Conservation (phyloP, 768 basidiomycete species). For the Gymnopilus junonius region DNA sequence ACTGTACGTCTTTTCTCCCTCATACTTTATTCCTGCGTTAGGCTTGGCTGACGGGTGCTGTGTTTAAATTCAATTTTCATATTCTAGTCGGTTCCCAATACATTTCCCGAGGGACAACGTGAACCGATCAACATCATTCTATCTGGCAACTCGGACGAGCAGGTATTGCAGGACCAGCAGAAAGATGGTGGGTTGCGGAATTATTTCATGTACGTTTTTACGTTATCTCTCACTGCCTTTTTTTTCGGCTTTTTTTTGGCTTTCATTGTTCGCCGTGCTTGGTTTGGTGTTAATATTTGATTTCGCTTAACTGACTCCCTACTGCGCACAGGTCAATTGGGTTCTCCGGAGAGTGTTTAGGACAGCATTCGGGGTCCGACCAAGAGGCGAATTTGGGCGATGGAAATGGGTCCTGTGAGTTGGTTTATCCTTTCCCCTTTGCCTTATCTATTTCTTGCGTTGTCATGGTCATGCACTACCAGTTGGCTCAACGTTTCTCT, state of each 20-base stretch:
- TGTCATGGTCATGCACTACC: not conserved
- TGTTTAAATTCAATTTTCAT: not conserved
- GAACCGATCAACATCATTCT: conserved; percentile 89
- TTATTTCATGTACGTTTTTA: conserved; percentile 70
- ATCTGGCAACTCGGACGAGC: conserved; percentile 72
- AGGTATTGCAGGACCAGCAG: conserved; percentile 64
- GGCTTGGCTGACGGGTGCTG: not conserved
- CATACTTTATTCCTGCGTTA: not conserved
- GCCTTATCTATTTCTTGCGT: not conserved
- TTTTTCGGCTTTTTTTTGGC: not conserved
- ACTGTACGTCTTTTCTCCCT: conserved; percentile 53
- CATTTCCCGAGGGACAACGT: conserved; percentile 74
- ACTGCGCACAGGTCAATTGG: conserved; percentile 60
- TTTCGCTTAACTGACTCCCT: not conserved
- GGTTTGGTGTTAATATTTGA: conserved; percentile 1
- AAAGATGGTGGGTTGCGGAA: conserved; percentile 78
- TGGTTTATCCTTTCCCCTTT: not conserved
- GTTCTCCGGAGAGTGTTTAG: conserved; percentile 81
- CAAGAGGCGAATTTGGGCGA: conserved; percentile 86
- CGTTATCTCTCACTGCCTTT: not conserved
- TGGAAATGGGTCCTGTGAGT: conserved; percentile 72
- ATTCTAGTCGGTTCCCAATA: conserved; percentile 52
- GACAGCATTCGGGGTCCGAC: conserved; percentile 70
- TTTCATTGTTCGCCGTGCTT: not conserved
- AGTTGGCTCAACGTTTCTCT: not conserved